A percentile compares a stretch with the other conserved stretches of the same genome.
Evolutionary conservation across 495 filamentous ascomycete genomes (phyloP).

Genomic region (Daldinia vernicosa): DNA sequence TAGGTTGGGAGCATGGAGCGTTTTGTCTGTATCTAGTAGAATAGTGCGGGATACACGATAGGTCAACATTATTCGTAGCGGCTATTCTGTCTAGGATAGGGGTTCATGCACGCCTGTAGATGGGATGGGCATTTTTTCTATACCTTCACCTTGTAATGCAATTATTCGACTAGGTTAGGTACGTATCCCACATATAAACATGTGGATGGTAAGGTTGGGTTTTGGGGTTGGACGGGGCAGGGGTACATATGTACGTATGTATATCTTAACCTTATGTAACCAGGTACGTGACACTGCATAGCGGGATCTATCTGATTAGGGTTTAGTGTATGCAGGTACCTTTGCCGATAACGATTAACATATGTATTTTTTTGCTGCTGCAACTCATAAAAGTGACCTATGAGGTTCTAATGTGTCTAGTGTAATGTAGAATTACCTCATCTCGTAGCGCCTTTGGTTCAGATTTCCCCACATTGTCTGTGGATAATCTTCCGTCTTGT

Average conservation of each 20-base stretch:
- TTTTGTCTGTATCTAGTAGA: constrained; percentile 21
- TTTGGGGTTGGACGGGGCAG: constrained; percentile 3
- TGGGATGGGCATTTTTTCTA: constrained; percentile 5
- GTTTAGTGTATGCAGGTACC: constrained; percentile 2
- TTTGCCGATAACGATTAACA: constrained; percentile 3
- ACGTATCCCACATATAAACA: neutral
- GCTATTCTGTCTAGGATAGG: constrained; percentile 30
- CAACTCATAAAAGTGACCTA: constrained; percentile 3
- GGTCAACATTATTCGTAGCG: constrained; percentile 35
- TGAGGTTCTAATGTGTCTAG: neutral
- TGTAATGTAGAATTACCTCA: constrained; percentile 13
- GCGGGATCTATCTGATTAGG: constrained; percentile 27
- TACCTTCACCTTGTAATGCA: constrained; percentile 2
- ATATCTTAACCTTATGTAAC: constrained; percentile 1
- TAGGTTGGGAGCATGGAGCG: constrained; percentile 27
- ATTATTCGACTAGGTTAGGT: neutral
- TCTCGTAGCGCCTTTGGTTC: constrained; percentile 13
- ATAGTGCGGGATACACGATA: constrained; percentile 26
- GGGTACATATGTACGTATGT: no score
- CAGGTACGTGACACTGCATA: constrained; percentile 17
- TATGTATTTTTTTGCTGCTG: constrained; percentile 11
- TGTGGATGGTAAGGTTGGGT: neutral
- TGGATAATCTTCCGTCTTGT: constrained; percentile 20
- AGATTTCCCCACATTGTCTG: constrained; percentile 21
- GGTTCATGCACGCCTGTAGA: constrained; percentile 34